Evolutionary conservation across 352 stramenopile species (phyloP), one percentile per base, ranked within the genome.

Genomic region (Pythium angustatum): DNA sequence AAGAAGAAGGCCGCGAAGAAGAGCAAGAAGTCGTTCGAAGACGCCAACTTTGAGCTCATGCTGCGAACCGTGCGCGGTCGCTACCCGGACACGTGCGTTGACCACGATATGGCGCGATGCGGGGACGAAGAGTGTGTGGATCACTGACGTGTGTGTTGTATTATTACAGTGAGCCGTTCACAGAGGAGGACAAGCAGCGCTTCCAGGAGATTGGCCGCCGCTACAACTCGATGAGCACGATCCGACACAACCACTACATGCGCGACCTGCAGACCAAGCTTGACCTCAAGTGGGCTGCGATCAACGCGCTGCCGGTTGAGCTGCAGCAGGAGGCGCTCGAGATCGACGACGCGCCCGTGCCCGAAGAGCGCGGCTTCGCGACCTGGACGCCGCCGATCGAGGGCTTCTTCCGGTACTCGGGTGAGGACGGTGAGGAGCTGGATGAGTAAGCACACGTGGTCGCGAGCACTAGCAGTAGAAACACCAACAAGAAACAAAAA

Each of bases 201-300:
- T 82, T 90, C 70, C 77, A 88, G 61, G 85, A 91, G 64, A 90
- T 96, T 43, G 89, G 82, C 27, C 86, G 77, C 55, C 81, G 78
- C 56, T 96, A 85, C 75, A 96, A 96, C 72, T 45, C 45, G 19
- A 88, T 92, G 84, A 91, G 68, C 54, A 77, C 72, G 52, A 90
- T 94, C 51, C 77, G 78, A 76, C 87, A 96, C 82, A 96, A 96
- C 77, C 79, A 93, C 76, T 68, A 88, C 34, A 94, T 94, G 85
- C 81, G 84, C 54, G 86, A 96, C 75, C 50, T 97, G 69, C 88
- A 94, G 73, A 95, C 79, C 62, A 97, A 97, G 80, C 95, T 97
- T 67, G 88, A 96, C 71, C 76, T 97, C 41, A 96, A 96, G 73
- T 95, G 88, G 86, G 87, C 87, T 27, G 89, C 89, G 26, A 97